Conservation (phyloP, 176 grass and related monocot genomes). For the maize (Zea mays) region Zm-B73-REFERENCE-NAM-5.0 NC_050096.1:20158501-20159000, state of each 20-base stretch:
- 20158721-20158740: slow-evolving; percentile 23
- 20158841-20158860: slow-evolving; percentile 3
- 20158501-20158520: background rate
- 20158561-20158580: slow-evolving; percentile 12
- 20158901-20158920: slow-evolving; percentile 5
- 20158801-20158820: slow-evolving; percentile 35
- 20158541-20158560: slow-evolving; percentile 41
- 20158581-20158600: slow-evolving; percentile 12
- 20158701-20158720: slow-evolving; percentile 27
- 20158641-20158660: slow-evolving; percentile 41
- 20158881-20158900: slow-evolving; percentile 4
- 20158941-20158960: slow-evolving; percentile 33
- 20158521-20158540: background rate
- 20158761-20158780: slow-evolving; percentile 27
- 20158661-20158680: slow-evolving; percentile 32
- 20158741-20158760: slow-evolving; percentile 24
- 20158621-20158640: slow-evolving; percentile 28
- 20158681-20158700: slow-evolving; percentile 12
- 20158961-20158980: slow-evolving; percentile 29
- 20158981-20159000: background rate
- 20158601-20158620: background rate
- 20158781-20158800: slow-evolving; percentile 32
- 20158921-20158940: slow-evolving; percentile 37
- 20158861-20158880: slow-evolving; percentile 3
- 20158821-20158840: slow-evolving; percentile 29